Conservation (phyloP, 176 grass and related monocot genomes). For the Poa annua region DNA sequence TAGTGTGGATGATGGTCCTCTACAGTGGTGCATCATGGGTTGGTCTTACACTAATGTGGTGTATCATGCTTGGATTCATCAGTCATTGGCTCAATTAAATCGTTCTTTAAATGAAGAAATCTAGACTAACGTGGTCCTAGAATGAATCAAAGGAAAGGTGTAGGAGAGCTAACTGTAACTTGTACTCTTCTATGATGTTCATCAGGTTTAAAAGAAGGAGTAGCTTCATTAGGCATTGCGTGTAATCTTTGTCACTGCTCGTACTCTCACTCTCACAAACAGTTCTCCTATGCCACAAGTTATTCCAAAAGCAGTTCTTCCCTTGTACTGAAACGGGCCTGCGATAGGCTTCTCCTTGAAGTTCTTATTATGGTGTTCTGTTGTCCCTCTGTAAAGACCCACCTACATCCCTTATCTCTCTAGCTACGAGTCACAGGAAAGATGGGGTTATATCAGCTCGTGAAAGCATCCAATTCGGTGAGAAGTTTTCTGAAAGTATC, state of each 20-base stretch:
- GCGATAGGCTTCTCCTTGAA: neutral
- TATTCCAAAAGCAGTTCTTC: conserved; percentile 24
- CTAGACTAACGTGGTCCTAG: conserved; percentile 25
- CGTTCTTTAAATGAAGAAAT: neutral
- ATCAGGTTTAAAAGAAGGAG: neutral
- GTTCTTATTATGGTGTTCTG: neutral
- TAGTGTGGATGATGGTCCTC: conserved; percentile 26
- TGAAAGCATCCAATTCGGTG: conserved; percentile 19
- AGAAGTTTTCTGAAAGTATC: neutral
- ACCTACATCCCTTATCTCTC: conserved; percentile 16
- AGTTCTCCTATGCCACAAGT: neutral
- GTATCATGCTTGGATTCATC: neutral
- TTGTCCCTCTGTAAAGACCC: neutral
- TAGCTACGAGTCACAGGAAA: neutral
- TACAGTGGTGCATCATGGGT: conserved; percentile 16
- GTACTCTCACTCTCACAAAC: neutral
- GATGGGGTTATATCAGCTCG: neutral
- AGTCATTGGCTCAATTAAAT: neutral
- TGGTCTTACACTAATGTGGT: neutral
- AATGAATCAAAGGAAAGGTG: neutral
- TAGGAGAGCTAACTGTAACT: neutral
- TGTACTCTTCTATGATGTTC: neutral
- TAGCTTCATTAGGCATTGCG: conserved; percentile 37
- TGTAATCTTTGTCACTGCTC: conserved; percentile 21
- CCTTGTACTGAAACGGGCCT: neutral